Evolutionary conservation across 345 rosid species (phyloP).

Genomic region (Adansonia digitata): DNA sequence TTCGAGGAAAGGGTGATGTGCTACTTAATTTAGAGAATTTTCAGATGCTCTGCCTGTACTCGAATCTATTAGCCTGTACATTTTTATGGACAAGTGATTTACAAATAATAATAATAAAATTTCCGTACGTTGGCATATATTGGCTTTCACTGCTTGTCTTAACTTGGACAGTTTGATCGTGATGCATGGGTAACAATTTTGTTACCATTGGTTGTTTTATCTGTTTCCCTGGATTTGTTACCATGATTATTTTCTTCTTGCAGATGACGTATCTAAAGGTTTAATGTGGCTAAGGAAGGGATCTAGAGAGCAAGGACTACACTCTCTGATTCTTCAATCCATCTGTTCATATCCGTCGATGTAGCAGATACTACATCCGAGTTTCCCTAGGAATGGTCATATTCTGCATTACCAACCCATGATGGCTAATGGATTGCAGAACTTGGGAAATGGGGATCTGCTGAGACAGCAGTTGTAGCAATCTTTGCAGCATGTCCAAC

Average conservation of each 20-base stretch:
- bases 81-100: background rate
- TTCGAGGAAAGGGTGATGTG: background rate
- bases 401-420: slow-evolving; percentile 64
- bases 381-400: slow-evolving; percentile 46
- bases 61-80: background rate
- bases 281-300: slow-evolving; percentile 61
- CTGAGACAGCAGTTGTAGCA: slow-evolving; percentile 55
- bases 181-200: background rate
- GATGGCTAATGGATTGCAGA: slow-evolving; percentile 53
- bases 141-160: background rate
- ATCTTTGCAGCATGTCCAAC: slow-evolving; percentile 54
- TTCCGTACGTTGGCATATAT: background rate
- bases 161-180: background rate
- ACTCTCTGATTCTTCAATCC: slow-evolving; percentile 52
- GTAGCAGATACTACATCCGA: slow-evolving; percentile 59
- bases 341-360: slow-evolving; percentile 57
- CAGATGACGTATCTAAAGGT: slow-evolving; percentile 53
- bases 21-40: background rate
- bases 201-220: background rate
- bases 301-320: slow-evolving; percentile 58
- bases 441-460: slow-evolving; percentile 48
- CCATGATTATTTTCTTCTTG: slow-evolving; percentile 14
- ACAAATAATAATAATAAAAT: too few species aligned
- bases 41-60: background rate
- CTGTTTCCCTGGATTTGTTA: background rate